Evolutionary conservation across 805 yeast species (phyloP), one percentile per base, ranked within the genome.

Genomic region (Candida michaelii): DNA sequence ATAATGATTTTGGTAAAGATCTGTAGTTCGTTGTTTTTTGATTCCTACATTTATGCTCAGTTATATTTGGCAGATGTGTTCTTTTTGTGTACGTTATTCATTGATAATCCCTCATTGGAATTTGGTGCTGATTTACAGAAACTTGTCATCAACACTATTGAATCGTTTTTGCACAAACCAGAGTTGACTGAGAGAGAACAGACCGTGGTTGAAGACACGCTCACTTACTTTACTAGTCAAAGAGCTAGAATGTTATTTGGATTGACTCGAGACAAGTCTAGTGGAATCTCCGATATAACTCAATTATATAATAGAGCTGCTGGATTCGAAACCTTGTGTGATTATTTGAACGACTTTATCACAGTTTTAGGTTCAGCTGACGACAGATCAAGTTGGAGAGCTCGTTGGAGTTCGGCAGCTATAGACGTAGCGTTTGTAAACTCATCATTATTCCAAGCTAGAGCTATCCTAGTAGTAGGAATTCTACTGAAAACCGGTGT

Each of bases 381-480:
- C 5, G 77, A 75, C 36, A 68, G 73, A 31, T 65, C 72, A 7
- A 66, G 74, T 24, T 84, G 89, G 83, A 70, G 78, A 48, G 65
- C 80, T 5, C 74, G 82, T 46, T 86, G 89, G 85, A 75, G 77
- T 46, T 72, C 83, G 27, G 74, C 77, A 50, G 76, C 83, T 4
- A 67, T 82, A 70, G 82, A 79, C 48, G 75, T 85, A 14, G 81
- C 86, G 0, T 80, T 82, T 53, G 65, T 68, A 35, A 61, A 69
- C 3, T 70, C 72, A 18, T 77, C 87, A 0, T 74, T 82, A 27
- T 69, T 85, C 38, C 86, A 85, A 51, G 77, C 79, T 4, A 70
- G 91, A 42, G 86, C 89, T 0, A 65, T 83, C 47, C 65, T 86
- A 48, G 75, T 85, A 5, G 70, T 86, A 13, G 93, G 96, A 30